Evolutionary conservation across 352 stramenopile genomes (phyloP), one percentile per base, ranked within the genome.

Genomic region (Phytophthora pisi): DNA sequence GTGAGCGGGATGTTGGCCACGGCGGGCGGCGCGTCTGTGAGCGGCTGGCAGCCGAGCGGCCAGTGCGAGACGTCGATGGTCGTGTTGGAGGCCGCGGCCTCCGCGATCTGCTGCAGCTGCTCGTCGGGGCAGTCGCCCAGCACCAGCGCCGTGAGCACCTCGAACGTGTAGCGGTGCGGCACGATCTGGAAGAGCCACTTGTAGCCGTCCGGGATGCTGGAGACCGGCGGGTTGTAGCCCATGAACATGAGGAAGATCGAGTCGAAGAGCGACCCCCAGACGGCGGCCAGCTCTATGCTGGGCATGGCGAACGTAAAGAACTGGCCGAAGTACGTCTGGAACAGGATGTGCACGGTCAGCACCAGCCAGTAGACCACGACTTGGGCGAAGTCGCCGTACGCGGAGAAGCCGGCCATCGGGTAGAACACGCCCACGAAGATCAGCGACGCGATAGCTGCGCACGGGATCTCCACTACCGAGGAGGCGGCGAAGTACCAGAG

Each of bases 401-500:
- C 24, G 0, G 70, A 64, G 66, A 97, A 90, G n/a, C 86, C 89
- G 53, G 88, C 84, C 38, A 91, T 78, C 40, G 88, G 92, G 65
- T 96, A 96, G 69, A 94, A 95, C 3, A 75, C 64, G 15, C 61
- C 31, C 30, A 76, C 64, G 40, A 90, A 85, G 36, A 92, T 61
- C 36, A 84, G 24, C 0, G 66, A 89, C 24, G 88, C 64, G 24
- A 84, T 54, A 9, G 90, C 49, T 46, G 93, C 77, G 65, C 93
- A 97, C 3, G 89, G 85, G 38, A 96, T 69, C 73, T 98, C 92
- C 31, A 87, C 75, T 7, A 97, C 28, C 18, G 81, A 89, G 24
- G 87, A 91, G 9, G 89, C 77, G 2, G 93, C 65, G 51, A 85
- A 86, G 64, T 98, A 95, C 66, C 90, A 88, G n/a, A 84, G 47